Conservation (phyloP, 176 grass and related monocot genomes). For the barley (Hordeum vulgare) region DNA sequence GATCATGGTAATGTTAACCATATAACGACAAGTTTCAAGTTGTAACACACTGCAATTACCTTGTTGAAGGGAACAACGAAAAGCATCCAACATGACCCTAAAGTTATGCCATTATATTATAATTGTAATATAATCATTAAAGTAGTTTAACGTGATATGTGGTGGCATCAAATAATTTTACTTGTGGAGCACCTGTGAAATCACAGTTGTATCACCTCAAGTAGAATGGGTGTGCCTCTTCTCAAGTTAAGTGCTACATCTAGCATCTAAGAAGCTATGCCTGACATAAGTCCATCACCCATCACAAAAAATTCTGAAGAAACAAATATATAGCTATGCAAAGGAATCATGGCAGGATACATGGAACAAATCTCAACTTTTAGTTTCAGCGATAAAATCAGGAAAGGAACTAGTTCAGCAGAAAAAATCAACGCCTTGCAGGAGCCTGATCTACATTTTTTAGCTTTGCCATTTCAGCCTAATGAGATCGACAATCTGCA, state of each 20-base stretch:
- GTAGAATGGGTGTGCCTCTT: no score
- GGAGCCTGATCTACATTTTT: not conserved
- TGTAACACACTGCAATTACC: no score
- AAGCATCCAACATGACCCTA: conserved; percentile 4
- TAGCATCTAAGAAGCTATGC: not conserved
- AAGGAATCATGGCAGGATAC: not conserved
- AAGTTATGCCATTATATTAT: not conserved
- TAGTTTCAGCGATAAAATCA: not conserved
- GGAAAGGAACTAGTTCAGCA: not conserved
- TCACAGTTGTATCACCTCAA: no score
- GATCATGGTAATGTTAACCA: no score
- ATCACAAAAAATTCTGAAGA: conserved; percentile 10
- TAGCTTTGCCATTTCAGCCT: not conserved
- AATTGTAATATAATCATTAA: not conserved
- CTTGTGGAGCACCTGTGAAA: no score
- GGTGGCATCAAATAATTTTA: no score
- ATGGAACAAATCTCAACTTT: conserved; percentile 12
- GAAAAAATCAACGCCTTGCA: not conserved
- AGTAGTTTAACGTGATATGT: no score
- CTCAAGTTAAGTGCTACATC: no score
- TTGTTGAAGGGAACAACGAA: not conserved
- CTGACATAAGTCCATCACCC: not conserved
- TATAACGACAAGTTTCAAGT: no score
- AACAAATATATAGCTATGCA: not conserved
- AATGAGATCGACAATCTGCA: not conserved